Base-by-base conservation (phyloP, 495 filamentous ascomycete species). In the Tuber umbilicatum region DNA sequence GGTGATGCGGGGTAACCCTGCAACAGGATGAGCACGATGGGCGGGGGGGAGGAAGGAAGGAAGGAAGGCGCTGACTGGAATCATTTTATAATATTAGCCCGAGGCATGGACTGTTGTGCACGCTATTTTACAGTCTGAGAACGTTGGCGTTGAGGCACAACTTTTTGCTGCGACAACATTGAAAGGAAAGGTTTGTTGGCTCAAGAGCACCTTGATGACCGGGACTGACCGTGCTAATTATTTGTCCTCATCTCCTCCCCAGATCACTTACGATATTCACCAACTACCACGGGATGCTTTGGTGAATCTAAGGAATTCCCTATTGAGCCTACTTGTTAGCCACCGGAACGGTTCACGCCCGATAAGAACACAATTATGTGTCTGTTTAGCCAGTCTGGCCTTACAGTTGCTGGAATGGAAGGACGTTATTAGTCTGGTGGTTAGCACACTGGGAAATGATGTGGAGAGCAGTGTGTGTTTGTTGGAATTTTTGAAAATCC, bases 381-480 rank as follows among this genome's bases (percentile, higher is more conserved):
- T 99, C 38, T 97, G 93, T 82, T 86, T 98, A 76, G 94, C 93
- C 21, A 94, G 93, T 81, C 84, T 99, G 78, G 94, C 95, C 64
- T 94, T 99, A 75, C 96, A 98, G 85, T 97, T 97, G 94, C 88
- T 88, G 71, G 87, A 90, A 73, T 99, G 95, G 95, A 97, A 97
- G 83, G 91, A 98, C 85, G 95, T 98, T 35, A 84, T 99, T 78
- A 87, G 87, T 35, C 87, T 89, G 41, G 91, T 98, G 41, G 93
- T 96, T 37, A 87, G 89, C 43, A 87, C 90, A 21, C 86, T 99
- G 67, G 93, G 94, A 70, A 89, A 88, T 81, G 90, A 90, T 78
- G 89, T 91, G 68, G 88, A 91, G 78, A 92, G 89, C 82, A 87
- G 90, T 74, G 90, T 94, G 72, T 94, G 92, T 82, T 91, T 97